phyloP scores from a whole-genome alignment of 176 grass and related monocot genomes.

The Tuctoria greenei region DNA sequence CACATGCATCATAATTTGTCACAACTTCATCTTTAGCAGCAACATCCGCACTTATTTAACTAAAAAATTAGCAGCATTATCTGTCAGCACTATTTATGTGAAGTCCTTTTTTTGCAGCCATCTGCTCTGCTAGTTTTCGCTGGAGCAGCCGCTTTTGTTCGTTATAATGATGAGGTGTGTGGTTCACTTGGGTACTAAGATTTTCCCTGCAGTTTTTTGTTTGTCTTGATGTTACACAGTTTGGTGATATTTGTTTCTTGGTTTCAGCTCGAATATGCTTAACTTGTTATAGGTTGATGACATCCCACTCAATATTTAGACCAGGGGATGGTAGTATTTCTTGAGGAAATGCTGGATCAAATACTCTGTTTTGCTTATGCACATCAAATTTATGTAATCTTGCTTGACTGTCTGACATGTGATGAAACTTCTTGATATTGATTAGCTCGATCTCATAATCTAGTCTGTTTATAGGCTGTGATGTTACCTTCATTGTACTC shows the following conservation, averaged over 20 bases:
- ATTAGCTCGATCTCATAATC: too few relatives aligned
- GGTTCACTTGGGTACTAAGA: conserved; percentile 63
- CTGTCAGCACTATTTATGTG: background rate
- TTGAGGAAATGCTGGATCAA: background rate
- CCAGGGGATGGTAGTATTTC: conserved; percentile 2
- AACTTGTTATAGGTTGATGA: background rate
- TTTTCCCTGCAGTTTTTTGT: conserved; percentile 27
- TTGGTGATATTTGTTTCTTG: conserved; percentile 4
- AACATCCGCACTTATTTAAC: background rate
- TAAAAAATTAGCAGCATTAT: background rate
- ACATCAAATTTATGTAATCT: background rate
- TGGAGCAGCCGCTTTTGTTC: conserved; percentile 65
- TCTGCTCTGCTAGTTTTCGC: conserved; percentile 58
- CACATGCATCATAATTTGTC: conserved; percentile 1
- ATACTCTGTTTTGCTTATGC: background rate
- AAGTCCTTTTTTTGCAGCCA: conserved; percentile 61
- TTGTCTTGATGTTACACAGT: conserved; percentile 30
- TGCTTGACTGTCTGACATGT: background rate
- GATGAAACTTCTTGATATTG: background rate
- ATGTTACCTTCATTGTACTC: background rate
- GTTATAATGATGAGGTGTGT: conserved; percentile 86
- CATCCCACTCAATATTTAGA: background rate
- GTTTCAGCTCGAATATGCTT: conserved; percentile 4
- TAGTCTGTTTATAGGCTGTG: too few relatives aligned
- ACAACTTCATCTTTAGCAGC: background rate